Evolutionary conservation across 2,329 filamentous ascomycete species (phyloP).

Genomic region (Ramularia endophylla): DNA sequence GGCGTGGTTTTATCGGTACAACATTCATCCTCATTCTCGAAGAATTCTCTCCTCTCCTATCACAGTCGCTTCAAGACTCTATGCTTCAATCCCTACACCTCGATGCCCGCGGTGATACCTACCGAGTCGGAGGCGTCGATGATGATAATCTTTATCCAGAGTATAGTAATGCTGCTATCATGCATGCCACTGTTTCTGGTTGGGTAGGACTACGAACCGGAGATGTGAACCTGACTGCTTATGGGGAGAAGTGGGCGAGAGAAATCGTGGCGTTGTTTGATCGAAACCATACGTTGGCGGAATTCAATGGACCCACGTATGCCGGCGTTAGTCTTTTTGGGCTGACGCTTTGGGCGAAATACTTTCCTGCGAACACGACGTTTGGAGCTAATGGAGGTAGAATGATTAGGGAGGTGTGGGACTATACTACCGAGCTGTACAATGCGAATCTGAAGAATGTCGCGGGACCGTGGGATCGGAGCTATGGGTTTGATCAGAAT

Average conservation of each 20-base stretch:
- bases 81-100: slow-evolving; percentile 52
- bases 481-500: slow-evolving; percentile 61
- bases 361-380: slow-evolving; percentile 48
- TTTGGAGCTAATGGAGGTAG: slow-evolving; percentile 48
- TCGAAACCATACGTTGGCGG: slow-evolving; percentile 51
- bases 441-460: slow-evolving; percentile 55
- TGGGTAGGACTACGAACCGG: slow-evolving; percentile 52
- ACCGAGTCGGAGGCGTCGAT: slow-evolving; percentile 55
- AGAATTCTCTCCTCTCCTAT: slow-evolving; percentile 49
- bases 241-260: slow-evolving; percentile 52
- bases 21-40: slow-evolving; percentile 54
- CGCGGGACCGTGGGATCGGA: slow-evolving; percentile 59
- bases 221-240: slow-evolving; percentile 53
- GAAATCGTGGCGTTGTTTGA: slow-evolving; percentile 54
- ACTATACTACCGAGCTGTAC: slow-evolving; percentile 47
- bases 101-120: slow-evolving; percentile 53
- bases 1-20: slow-evolving; percentile 58
- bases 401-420: slow-evolving; percentile 53
- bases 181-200: slow-evolving; percentile 56
- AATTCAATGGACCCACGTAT: slow-evolving; percentile 60
- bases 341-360: slow-evolving; percentile 55
- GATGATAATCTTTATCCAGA: slow-evolving; percentile 57
- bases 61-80: slow-evolving; percentile 33
- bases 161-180: slow-evolving; percentile 56
- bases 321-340: slow-evolving; percentile 57